Evolutionary conservation across 106 monocot species (phyloP), one percentile per base, ranked within the genome.

Genomic region (Chionographis japonica): DNA sequence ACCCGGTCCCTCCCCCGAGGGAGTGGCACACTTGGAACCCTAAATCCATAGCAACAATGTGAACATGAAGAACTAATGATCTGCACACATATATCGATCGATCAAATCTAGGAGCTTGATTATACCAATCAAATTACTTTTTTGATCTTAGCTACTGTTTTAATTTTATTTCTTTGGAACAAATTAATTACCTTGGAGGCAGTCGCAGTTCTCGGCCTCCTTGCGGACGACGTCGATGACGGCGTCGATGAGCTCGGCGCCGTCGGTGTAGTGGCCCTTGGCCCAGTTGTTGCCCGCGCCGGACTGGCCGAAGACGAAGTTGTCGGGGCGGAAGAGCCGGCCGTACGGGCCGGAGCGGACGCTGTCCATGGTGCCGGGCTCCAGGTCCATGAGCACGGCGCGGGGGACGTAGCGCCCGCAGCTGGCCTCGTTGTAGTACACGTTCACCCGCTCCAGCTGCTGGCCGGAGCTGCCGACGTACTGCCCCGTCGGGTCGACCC

Each of bases 281-380:
- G 85, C 85, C 85, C 85, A 85, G 81, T 85, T 85, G 68, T 85
- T 85, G 10, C 85, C 81, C 9, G 84, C 84, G 14, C 84, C 79
- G 40, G 70, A 70, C 84, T 84, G 84, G 10, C 79, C 79, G 63
- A 79, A 84, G 40, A 84, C 84, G 55, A 79, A 84, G 67, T 84
- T 84, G 42, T 79, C 79, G 2, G 84, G 84, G 56, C 84, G 74
- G 67, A 83, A 83, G 65, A 79, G 74, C 53, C 39, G 53, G 40
- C 68, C 68, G 54, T 52, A 17, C 20, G 68, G 68, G 13, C 68
- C 68, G 14, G 68, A 56, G n/a, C 68, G 54, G 68, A 69, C 13
- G 5, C 52, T 40, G 56, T 69, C 68, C 68, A 69, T 69, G 52
- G 68, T 69, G 38, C 68, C 68, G 8, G 68, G 68, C 57, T 69